Evolutionary conservation across 805 yeast genomes (phyloP).

Genomic region (Wickerhamiella sergipiensis): DNA sequence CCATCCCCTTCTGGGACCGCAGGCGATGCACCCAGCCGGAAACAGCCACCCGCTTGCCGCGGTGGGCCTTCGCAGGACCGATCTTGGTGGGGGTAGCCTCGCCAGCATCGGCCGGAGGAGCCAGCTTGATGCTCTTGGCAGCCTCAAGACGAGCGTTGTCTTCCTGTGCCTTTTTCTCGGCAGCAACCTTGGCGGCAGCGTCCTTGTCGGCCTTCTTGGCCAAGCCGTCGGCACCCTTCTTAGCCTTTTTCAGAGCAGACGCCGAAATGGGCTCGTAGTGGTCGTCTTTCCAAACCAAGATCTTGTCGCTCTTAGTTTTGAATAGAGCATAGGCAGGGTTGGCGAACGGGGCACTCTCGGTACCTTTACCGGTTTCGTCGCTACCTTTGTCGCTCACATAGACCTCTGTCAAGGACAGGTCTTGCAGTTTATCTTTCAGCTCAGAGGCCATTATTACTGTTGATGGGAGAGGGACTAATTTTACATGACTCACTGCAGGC

Average conservation of each 20-base stretch:
- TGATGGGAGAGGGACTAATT: background rate
- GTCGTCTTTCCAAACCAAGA: conserved; percentile 48
- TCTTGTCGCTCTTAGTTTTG: conserved; percentile 31
- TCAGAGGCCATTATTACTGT: background rate
- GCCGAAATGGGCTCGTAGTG: conserved; percentile 69
- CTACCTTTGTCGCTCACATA: conserved; percentile 57
- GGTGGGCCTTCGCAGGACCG: conserved; percentile 34
- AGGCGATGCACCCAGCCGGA: conserved; percentile 96
- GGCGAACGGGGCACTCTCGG: conserved; percentile 58
- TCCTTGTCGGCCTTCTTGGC: conserved; percentile 68
- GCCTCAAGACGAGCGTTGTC: conserved; percentile 68
- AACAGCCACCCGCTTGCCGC: conserved; percentile 61
- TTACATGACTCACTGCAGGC: background rate
- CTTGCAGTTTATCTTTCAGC: background rate
- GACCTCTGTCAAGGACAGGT: conserved; percentile 20
- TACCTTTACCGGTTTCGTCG: conserved; percentile 42
- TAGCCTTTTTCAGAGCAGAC: conserved; percentile 88
- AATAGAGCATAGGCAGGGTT: conserved; percentile 73
- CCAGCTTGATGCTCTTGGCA: conserved; percentile 62
- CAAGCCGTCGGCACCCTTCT: conserved; percentile 86
- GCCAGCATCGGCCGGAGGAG: conserved; percentile 63
- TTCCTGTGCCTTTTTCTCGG: conserved; percentile 37
- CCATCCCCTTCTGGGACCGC: conserved; percentile 83
- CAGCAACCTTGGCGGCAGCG: conserved; percentile 38
- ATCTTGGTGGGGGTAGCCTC: conserved; percentile 57